Base-by-base conservation (phyloP, 768 basidiomycete species). In the Mycena olivaceomarginata region DNA sequence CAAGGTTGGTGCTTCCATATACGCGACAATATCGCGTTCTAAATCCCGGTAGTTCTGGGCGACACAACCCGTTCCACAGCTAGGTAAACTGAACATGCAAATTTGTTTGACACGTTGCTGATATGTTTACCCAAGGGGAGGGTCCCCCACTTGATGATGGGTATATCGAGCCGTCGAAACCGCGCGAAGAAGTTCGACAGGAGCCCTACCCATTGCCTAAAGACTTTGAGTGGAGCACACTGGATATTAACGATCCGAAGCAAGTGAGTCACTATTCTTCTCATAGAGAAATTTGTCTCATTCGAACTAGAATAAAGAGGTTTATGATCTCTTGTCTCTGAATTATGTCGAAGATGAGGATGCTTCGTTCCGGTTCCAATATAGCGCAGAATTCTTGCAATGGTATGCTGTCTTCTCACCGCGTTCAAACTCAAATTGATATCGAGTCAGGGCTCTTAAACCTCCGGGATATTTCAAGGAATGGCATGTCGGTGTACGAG, bases 281-380 rank as follows among this genome's bases (percentile, higher is more conserved):
- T 25, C 22, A 40, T 65, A 10, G 25, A 48, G 41, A 46, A 13
- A 60, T 11, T 66, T 20, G 31, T 31, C 69, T 81, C 66, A 75
- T 74, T 74, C 18, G 13, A n/a, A 37, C n/a, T 73, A 99, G 97
- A 92, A 93, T 79, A 95, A 96, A 82, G 98, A 99, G 83, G 93
- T 99, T 15, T 96, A 98, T 81, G 94, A 97, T 79, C 90, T 99
- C 3, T 88, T 99, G 53, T 98, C 97, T 5, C 89, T 94, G 15
- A 95, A 99, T 85, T 99, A 99, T 80, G 97, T 99, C 60, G 98
- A 99, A 84, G 98, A 99, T 82, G 94, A 96, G 80, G 95, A 97
- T 66, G 98, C 98, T 7, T 91, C 95, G n/a, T 98, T 99, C 90
- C 93, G 98, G 46, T 99, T 99, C 89, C 93, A 96, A 83, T 99